Percentiles rank a stretch among this genome's conserved stretches.
Evolutionary conservation across 2,329 filamentous ascomycete genomes (phyloP).

Genomic region (Monosporascus sp.): DNA sequence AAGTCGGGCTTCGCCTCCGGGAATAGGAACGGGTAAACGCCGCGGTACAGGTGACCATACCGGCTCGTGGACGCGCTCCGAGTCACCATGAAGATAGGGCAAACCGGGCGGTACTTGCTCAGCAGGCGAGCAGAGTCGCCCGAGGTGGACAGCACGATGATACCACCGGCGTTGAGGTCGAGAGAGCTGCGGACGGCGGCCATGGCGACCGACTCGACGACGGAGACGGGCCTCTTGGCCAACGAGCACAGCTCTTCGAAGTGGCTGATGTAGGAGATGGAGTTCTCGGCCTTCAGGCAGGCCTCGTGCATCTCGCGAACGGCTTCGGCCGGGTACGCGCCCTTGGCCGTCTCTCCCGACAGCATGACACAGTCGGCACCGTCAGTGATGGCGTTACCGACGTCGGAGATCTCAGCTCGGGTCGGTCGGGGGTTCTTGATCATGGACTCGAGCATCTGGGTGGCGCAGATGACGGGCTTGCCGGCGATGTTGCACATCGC

Average conservation of each 20-base stretch:
- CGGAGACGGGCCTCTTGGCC: conserved; percentile 75
- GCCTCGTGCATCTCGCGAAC: conserved; percentile 98
- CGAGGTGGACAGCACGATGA: conserved; percentile 92
- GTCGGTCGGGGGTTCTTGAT: conserved; percentile 99
- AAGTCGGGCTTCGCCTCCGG: conserved; percentile 93
- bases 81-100: conserved; percentile 99
- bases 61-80: conserved; percentile 77
- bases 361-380: conserved; percentile 99
- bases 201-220: conserved; percentile 93
- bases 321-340: conserved; percentile 85
- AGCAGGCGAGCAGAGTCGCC: conserved; percentile 91
- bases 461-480: conserved; percentile 98
- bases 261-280: conserved; percentile 92
- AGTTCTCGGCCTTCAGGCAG: conserved; percentile 92
- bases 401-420: conserved; percentile 96
- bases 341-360: conserved; percentile 98
- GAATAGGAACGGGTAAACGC: conserved; percentile 97
- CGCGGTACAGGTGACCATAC: conserved; percentile 93
- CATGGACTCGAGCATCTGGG: conserved; percentile 99
- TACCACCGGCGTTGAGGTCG: conserved; percentile 93
- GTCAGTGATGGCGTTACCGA: conserved; percentile 96
- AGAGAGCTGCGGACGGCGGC: conserved; percentile 92
- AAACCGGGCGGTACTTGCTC: conserved; percentile 97
- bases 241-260: conserved; percentile 92
- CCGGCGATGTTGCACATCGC: conserved; percentile 99